Percentiles rank a stretch among this genome's conserved stretches.
These are phyloP conservation scores for Aureoboletus auriporus DNA, from an alignment of 768 basidiomycete species.

Conservation along the genomic window DNA sequence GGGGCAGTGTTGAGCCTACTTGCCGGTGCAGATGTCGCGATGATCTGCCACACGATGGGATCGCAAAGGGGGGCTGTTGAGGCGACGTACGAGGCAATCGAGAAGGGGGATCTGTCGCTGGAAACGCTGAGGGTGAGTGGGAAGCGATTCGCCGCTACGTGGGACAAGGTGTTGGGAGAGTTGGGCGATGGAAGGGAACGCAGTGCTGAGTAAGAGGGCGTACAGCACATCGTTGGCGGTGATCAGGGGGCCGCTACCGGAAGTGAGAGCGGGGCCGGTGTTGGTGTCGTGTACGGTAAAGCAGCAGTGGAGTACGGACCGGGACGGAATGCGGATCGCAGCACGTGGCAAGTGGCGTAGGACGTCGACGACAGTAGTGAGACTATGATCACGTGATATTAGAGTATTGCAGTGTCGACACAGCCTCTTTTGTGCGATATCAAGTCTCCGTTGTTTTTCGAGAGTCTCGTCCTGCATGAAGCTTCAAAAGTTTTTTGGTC, in stretches of 20 bases:
- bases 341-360: slow-evolving; percentile 57
- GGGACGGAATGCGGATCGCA: slow-evolving; percentile 50
- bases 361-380: slow-evolving; percentile 44
- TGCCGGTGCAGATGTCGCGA: slow-evolving; percentile 69
- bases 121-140: slow-evolving; percentile 41
- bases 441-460: background rate
- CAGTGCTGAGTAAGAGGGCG: slow-evolving; percentile 39
- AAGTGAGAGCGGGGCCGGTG: slow-evolving; percentile 33
- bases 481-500: slow-evolving; percentile 49
- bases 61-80: slow-evolving; percentile 53
- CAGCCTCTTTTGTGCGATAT: slow-evolving; percentile 22
- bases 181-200: slow-evolving; percentile 37
- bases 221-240: slow-evolving; percentile 48
- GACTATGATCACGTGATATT: slow-evolving; percentile 20
- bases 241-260: slow-evolving; percentile 35
- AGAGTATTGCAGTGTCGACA: slow-evolving; percentile 12
- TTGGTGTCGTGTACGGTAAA: slow-evolving; percentile 27
- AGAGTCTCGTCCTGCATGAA: slow-evolving; percentile 40
- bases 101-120: slow-evolving; percentile 37
- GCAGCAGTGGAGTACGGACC: background rate
- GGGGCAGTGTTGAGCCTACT: slow-evolving; percentile 54
- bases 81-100: slow-evolving; percentile 48
- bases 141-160: slow-evolving; percentile 42
- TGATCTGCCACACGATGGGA: slow-evolving; percentile 65
- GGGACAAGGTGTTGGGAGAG: slow-evolving; percentile 36